Base-by-base conservation (phyloP, 139 green algal species). In the Volvox africanus region DNA sequence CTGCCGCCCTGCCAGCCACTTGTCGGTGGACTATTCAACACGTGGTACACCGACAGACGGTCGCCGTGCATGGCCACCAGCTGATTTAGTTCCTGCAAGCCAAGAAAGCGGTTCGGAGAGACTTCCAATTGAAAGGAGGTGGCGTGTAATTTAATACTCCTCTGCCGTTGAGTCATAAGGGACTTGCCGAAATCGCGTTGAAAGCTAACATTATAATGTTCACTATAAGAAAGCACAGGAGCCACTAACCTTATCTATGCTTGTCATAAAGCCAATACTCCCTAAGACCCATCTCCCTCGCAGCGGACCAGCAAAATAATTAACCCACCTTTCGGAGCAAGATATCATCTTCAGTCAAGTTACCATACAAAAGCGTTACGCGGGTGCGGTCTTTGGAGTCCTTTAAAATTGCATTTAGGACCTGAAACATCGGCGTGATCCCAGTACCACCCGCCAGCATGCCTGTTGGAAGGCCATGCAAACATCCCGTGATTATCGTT, bases 391-490 rank as follows among this genome's bases (percentile, higher is more conserved):
- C 97, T 37, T 95, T 78, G 0, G 95, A 89, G 86, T 98, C 95
- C 80, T 96, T 95, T 35, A 99, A 82, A 55, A 97, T 95, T 24
- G 94, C 94, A 33, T 92, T 92, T 2, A 94, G 61, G 30, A 97
- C 94, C 91, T 99, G 98, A 75, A 96, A 99, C 98, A 99, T 99
- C 79, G 98, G 98, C 0, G 98, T 99, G 75, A 99, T 97, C 28
- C 98, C 98, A 1, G 97, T 98, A 88, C 98, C 98, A n/a, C 98
- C 98, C 69, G 97, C 97, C 50, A 99, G 61, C 98, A 99, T 99
- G 82, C 98, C 96, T 97, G 93, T 44, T 14, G 24, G 18, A 35
- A 76, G 24, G 9, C 67, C 67, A 28, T 28, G 67, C 44, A 55
- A 55, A 55, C 5, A 55, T 55, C 9, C 44, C 44, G 5, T 55